Evolutionary conservation across 345 rosid species (phyloP), one percentile per base, ranked within the genome.

Genomic region (Corchorus capsularis): DNA sequence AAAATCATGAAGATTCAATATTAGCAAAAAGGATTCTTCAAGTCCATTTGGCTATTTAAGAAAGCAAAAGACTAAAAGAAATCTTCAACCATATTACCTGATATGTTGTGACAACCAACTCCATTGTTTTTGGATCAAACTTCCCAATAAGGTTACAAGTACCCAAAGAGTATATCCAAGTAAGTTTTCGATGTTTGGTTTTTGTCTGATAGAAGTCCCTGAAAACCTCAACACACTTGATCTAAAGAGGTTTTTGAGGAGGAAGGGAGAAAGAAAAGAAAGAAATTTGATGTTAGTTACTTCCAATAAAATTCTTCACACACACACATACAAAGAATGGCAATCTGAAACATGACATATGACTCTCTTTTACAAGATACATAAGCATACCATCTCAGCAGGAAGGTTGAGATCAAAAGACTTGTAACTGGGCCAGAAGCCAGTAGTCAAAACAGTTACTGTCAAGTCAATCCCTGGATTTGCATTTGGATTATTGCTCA

Each of bases 341-440:
- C 20, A 72, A 57, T 53, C 37, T 22, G 35, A 39, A 22, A n/a
- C 20, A 53, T 19, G 37, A 56, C 19, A 19, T 49, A 3, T 4
- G 5, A 37, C 37, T 70, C 69, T 63, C 49, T 66, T 67, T 43
- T 12, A 14, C 37, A 39, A 72, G 20, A 63, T 69, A 39, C 55
- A 65, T 43, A 46, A 12, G 49, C 71, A 12, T 72, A 89, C 96
- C 93, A 91, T 89, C 81, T 89, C 96, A 16, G 83, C 84, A 9
- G 96, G 92, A 71, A 91, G 92, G 73, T 82, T 91, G 56, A 89
- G 80, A 82, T 91, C 91, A 70, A 86, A 86, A 61, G 93, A 88
- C 73, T 91, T 91, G 76, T 91, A 91, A 74, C 89, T 91, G 35
- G 96, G 93, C 96, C 96, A 91, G 76, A 88, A 89, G 41, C 93